A percentile compares a stretch with the other conserved stretches of the same genome.
Evolutionary conservation across 768 basidiomycete species (phyloP).

Genomic region (Gloeopeniophorella convolvens): DNA sequence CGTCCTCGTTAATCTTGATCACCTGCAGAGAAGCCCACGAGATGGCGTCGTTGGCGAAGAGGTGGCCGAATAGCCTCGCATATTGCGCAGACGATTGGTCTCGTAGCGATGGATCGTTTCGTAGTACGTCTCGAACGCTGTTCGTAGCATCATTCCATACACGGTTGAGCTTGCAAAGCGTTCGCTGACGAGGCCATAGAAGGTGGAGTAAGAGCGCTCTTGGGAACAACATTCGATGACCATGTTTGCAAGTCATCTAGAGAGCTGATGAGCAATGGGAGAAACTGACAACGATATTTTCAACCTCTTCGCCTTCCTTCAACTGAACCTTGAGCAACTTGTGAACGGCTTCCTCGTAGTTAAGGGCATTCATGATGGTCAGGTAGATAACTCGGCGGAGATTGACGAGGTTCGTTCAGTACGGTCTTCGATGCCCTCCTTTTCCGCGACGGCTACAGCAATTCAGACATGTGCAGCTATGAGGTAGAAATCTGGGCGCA

Average conservation of each 20-base stretch:
- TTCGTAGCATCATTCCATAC: conserved; percentile 92
- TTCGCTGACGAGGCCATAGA: conserved; percentile 94
- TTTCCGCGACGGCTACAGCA: conserved; percentile 57
- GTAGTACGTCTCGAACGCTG: conserved; percentile 86
- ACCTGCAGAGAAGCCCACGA: conserved; percentile 83
- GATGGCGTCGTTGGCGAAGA: conserved; percentile 78
- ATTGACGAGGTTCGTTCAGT: conserved; percentile 97
- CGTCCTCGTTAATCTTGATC: conserved; percentile 94
- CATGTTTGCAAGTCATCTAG: conserved; percentile 96
- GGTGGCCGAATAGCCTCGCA: conserved; percentile 96
- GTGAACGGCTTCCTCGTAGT: conserved; percentile 98
- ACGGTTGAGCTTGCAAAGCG: conserved; percentile 95
- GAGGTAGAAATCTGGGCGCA: conserved; percentile 25
- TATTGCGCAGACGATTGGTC: conserved; percentile 95
- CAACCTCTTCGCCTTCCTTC: conserved; percentile 88
- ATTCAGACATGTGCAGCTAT: conserved; percentile 7
- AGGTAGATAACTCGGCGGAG: conserved; percentile 90
- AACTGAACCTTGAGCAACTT: conserved; percentile 93
- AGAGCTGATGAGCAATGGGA: background rate
- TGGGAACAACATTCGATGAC: conserved; percentile 99
- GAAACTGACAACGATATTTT: conserved; percentile 11
- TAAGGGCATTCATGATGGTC: conserved; percentile 98
- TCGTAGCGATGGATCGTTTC: conserved; percentile 97
- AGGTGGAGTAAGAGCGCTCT: conserved; percentile 95
- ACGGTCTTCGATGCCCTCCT: conserved; percentile 87